These are phyloP conservation scores for Mortierella sp. DNA, from an alignment of 371 early-diverging fungal species.

Conservation along the genomic window DNA sequence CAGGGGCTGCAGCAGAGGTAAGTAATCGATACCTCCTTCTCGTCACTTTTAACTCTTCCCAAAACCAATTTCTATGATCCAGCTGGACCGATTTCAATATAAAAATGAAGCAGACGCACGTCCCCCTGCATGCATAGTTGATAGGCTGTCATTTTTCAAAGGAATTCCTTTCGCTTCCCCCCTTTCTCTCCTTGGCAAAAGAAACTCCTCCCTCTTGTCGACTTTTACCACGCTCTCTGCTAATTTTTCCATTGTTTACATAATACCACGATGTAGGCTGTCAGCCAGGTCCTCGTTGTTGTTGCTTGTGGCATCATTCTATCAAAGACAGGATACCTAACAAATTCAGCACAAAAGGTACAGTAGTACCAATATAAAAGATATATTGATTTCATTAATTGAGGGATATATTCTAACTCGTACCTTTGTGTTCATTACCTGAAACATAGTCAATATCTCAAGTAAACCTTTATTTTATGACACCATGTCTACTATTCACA, in stretches of 20 bases:
- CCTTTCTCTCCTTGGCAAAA: background rate
- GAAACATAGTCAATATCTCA: slow-evolving; percentile 72
- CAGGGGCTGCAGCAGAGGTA: slow-evolving; percentile 48
- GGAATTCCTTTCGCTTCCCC: too few species aligned
- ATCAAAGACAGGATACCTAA: slow-evolving; percentile 41
- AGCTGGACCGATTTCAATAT: background rate
- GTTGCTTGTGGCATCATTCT: slow-evolving; percentile 41
- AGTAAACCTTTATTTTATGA: slow-evolving; percentile 78
- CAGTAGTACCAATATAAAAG: background rate
- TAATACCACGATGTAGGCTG: slow-evolving; percentile 29
- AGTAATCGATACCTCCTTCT: background rate
- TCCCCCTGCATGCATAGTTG: background rate
- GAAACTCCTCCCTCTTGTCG: too few species aligned
- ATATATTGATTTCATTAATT: background rate
- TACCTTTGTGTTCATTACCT: background rate
- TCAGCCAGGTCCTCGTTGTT: slow-evolving; percentile 41
- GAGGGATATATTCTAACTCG: background rate
- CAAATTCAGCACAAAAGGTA: slow-evolving; percentile 51
- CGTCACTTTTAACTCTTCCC: background rate
- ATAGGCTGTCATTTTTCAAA: background rate
- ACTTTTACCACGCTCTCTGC: too few species aligned
- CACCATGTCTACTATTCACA: slow-evolving; percentile 81
- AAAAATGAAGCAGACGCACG: background rate
- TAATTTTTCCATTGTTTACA: background rate
- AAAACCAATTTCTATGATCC: background rate